Evolutionary conservation across 257 asterid genomes (phyloP).

Genomic region (Nicotiana attenuata): DNA sequence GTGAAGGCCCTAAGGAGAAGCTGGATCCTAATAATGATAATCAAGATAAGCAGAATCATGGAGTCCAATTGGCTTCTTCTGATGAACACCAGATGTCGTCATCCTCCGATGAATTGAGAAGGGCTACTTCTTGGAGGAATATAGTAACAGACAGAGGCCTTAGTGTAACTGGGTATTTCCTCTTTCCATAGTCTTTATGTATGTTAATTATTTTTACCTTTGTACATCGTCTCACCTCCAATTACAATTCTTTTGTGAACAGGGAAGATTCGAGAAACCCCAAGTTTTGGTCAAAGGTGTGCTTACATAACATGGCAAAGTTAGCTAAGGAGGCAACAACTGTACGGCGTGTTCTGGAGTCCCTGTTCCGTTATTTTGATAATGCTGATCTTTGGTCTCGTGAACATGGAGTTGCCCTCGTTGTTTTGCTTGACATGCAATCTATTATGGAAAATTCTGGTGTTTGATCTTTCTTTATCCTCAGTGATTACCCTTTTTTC

Average conservation of each 20-base stretch:
- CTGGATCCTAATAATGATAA: slow-evolving; percentile 24
- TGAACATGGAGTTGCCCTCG: slow-evolving; percentile 58
- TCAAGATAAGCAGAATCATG: slow-evolving; percentile 28
- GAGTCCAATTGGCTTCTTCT: slow-evolving; percentile 24
- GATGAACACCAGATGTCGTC: slow-evolving; percentile 29
- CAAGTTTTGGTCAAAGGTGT: slow-evolving; percentile 63
- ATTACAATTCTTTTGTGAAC: slow-evolving; percentile 32
- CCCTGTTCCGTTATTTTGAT: slow-evolving; percentile 68
- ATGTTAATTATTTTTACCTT: slow-evolving; percentile 10
- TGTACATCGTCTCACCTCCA: slow-evolving; percentile 20
- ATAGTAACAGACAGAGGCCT: slow-evolving; percentile 58
- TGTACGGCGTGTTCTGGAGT: slow-evolving; percentile 66
- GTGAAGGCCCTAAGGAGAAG: slow-evolving; percentile 35
- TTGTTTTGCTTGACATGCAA: slow-evolving; percentile 67
- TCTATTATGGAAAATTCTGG: slow-evolving; percentile 60
- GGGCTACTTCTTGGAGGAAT: slow-evolving; percentile 62
- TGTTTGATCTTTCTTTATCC: slow-evolving; percentile 11
- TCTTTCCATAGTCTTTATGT: slow-evolving; percentile 19
- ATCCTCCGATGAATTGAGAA: slow-evolving; percentile 41
- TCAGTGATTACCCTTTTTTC: not conserved
- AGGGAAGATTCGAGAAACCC: slow-evolving; percentile 59
- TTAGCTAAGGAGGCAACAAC: slow-evolving; percentile 72
- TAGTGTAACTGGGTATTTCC: slow-evolving; percentile 40
- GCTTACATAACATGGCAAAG: slow-evolving; percentile 77
- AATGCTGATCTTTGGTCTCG: slow-evolving; percentile 58